Base-by-base conservation (phyloP, 768 basidiomycete species). In the Filobasidium floriforme region DNA sequence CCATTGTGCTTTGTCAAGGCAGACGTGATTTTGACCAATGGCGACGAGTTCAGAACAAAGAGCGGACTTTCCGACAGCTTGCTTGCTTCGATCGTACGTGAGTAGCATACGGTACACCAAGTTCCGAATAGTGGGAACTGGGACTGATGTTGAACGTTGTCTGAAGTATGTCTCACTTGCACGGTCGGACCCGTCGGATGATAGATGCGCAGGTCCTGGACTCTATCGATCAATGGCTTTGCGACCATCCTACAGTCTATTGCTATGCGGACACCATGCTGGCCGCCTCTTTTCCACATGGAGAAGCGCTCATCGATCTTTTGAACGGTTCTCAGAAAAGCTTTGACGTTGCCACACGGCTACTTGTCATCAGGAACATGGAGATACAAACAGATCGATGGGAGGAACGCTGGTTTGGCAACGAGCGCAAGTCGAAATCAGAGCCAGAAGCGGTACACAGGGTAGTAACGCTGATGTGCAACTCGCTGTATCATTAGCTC, bases 201-300 rank as follows among this genome's bases (percentile, higher is more conserved):
- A 67, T 68, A 54, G 43, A 44, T 1, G 60, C 43, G 19, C 62
- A 65, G 41, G 59, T 28, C n/a, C 9, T 37, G 10, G 41, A 61
- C 32, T 44, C 54, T 4, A 29, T 66, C 32, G 46, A 52, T 14
- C 22, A 41, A 11, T 69, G 62, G 65, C n/a, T 66, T 15, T 18
- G 22, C 11, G 49, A 67, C 51, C 66, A 67, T 37, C 66, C 66
- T 14, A 29, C 63, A 2, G 44, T 60, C 11, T 62, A 55, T 32
- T 69, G 68, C 22, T 26, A 61, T 7, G 61, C 68, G 28, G 70
- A 71, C 57, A 59, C 68, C 9, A 71, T 71, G 70, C 63, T 69
- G 19, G 63, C 70, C 0, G 60, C 68, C 12, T 64, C 65, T 18
- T 18, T 24, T 40, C 46, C 37, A 46, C 49, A 4, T 57, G 59